A percentile compares a stretch with the other conserved stretches of the same genome.
phyloP scores from a whole-genome alignment of 208 protist genomes.

The Leishmania tropica region DNA sequence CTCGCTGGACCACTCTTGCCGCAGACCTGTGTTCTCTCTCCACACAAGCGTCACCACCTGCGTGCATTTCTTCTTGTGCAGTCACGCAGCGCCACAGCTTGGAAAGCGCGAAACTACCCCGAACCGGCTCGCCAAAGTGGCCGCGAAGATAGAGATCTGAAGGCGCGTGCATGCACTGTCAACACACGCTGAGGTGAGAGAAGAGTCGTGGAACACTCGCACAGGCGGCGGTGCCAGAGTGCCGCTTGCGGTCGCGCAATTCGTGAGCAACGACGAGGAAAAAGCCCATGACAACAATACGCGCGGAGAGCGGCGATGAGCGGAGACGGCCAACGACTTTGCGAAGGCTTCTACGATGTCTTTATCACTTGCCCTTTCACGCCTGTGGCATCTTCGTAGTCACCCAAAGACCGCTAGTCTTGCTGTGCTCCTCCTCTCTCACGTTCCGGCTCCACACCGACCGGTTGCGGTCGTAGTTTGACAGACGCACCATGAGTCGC shows the following conservation, averaged over 20 bases:
- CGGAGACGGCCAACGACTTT: not conserved
- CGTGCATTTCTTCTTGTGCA: not conserved
- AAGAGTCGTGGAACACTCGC: not conserved
- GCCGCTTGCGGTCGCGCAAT: not conserved
- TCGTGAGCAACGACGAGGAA: not conserved
- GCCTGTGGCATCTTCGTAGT: constrained; percentile 59
- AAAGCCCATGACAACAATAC: not conserved
- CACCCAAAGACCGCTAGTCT: constrained; percentile 72
- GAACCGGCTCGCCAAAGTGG: not conserved
- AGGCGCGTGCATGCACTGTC: not conserved
- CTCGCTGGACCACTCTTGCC: not conserved
- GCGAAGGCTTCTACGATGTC: not conserved
- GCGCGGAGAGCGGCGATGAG: not conserved
- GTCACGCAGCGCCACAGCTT: not conserved
- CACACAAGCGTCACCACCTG: not conserved
- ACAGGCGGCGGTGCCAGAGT: not conserved
- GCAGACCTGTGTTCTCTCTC: not conserved
- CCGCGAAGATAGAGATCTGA: not conserved
- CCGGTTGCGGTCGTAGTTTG: constrained; percentile 53
- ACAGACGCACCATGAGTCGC: constrained; percentile 48
- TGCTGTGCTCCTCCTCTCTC: constrained; percentile 43
- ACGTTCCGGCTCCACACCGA: constrained; percentile 76
- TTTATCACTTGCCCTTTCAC: not conserved
- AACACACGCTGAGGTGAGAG: not conserved
- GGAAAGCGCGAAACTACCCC: not conserved